These are phyloP conservation scores for Hyphopichia fennica DNA, from an alignment of 1,139 yeast species.

Conservation along the genomic window DNA sequence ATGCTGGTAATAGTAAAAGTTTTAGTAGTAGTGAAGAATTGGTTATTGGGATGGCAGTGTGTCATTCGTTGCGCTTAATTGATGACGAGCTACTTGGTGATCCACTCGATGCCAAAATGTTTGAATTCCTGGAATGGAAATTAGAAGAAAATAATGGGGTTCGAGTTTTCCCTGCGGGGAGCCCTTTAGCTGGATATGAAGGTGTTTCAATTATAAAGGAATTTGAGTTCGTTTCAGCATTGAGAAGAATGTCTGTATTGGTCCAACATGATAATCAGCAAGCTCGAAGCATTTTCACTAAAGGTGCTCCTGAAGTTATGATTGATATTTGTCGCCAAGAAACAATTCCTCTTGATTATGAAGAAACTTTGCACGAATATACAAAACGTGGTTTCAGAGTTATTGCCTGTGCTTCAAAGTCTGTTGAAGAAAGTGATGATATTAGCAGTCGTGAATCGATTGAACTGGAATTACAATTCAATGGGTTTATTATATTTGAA, in stretches of 20 bases:
- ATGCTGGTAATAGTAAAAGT: constrained; percentile 28
- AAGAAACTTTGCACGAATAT: constrained; percentile 72
- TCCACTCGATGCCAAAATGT: constrained; percentile 91
- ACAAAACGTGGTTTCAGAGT: constrained; percentile 95
- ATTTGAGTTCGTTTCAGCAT: constrained; percentile 79
- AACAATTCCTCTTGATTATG: constrained; percentile 72
- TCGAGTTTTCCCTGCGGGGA: background rate
- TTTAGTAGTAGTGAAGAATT: constrained; percentile 16
- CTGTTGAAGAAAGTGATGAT: constrained; percentile 12
- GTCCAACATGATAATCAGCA: constrained; percentile 37
- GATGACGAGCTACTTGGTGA: constrained; percentile 87
- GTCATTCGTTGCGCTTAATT: constrained; percentile 82
- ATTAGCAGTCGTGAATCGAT: constrained; percentile 59
- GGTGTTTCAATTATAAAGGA: no score
- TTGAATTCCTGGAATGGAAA: constrained; percentile 79
- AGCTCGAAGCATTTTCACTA: constrained; percentile 63
- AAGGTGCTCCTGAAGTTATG: constrained; percentile 99
- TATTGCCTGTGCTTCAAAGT: constrained; percentile 86
- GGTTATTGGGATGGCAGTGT: constrained; percentile 66
- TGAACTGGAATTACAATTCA: constrained; percentile 67
- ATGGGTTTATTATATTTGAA: constrained; percentile 91
- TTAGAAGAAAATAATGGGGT: constrained; percentile 22
- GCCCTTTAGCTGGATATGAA: no score
- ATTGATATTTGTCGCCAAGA: constrained; percentile 68
- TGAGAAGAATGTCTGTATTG: constrained; percentile 90